Evolutionary conservation across 495 filamentous ascomycete genomes (phyloP), one percentile per base, ranked within the genome.

Genomic region (Hypoxylon fuscum): DNA sequence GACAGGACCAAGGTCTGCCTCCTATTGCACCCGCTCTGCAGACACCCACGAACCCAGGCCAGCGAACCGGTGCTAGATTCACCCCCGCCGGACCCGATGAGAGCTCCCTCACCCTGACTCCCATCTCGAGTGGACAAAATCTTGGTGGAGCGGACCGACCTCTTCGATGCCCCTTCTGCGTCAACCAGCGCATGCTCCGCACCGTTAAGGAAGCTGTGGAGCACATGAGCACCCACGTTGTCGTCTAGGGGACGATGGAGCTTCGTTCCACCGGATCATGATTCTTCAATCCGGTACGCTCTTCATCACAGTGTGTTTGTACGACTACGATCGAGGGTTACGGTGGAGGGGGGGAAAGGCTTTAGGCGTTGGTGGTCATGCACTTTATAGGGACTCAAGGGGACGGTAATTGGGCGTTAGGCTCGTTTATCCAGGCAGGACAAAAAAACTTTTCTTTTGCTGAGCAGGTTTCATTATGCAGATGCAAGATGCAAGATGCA

Each of bases 151-250:
- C 72, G 2, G 81, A 85, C 15, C 70, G 75, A 25, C 79, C 81
- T n/a, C 67, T 85, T 0, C 73, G 80, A 20, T 85, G 82, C 44
- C 82, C 82, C 4, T 85, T 81, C 62, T 85, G 82, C 55, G 72
- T 84, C 18, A 85, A 85, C 56, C 79, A 80, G 69, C 73, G 81
- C 6, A 81, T 82, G 81, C 79, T 85, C 59, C 74, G 79, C 31
- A 82, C 72, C 11, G 79, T 85, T 34, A 83, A 84, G 70, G 82
- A 84, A 68, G 81, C 82, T 10, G 82, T 85, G 1, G 81, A 85
- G 70, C 82, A 85, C 57, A 78, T 85, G 81, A 81, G 78, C 41
- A 84, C 80, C 25, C 82, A 85, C 50, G 82, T 85, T 11, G 75
- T 83, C 44, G 81, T 85, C 37, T 84, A 62, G 25, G 8, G 20